Evolutionary conservation across 2,329 filamentous ascomycete species (phyloP).

Genomic region (Colletotrichum lini): DNA sequence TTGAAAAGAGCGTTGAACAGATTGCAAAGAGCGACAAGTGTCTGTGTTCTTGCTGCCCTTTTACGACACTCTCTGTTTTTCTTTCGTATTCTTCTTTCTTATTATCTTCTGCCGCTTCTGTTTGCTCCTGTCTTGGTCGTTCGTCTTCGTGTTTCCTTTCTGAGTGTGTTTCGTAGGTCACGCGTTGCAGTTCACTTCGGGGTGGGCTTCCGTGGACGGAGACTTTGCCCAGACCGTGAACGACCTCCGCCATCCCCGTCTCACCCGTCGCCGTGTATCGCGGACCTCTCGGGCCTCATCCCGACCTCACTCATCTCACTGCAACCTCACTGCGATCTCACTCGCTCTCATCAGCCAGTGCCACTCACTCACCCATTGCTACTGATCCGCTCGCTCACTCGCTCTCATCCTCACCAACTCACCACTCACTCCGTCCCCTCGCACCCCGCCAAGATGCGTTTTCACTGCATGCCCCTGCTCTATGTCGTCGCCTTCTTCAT

Average conservation of each 20-base stretch:
- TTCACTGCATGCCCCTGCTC: constrained; percentile 40
- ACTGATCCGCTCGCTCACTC: neutral
- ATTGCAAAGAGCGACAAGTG: constrained; percentile 3
- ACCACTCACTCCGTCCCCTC: neutral
- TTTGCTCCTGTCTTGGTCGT: neutral
- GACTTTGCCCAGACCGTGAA: constrained; percentile 1
- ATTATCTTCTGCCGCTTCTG: no score
- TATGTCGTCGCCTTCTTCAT: constrained; percentile 43
- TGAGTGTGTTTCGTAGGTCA: no score
- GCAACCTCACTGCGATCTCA: neutral
- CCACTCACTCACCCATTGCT: neutral
- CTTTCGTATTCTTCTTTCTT: neutral
- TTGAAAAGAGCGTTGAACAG: neutral
- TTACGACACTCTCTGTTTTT: neutral
- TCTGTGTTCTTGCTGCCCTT: neutral
- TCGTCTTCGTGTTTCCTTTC: neutral
- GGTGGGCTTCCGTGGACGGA: constrained; percentile 25
- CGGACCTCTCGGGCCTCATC: constrained; percentile 18
- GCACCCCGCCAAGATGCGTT: constrained; percentile 27
- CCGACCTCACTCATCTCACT: constrained; percentile 2
- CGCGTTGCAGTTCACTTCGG: neutral
- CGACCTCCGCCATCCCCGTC: constrained; percentile 22
- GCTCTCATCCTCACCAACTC: neutral
- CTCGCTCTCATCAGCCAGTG: constrained; percentile 1
- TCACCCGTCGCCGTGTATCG: constrained; percentile 29